Conservation (phyloP, 495 filamentous ascomycete genomes). For the Penicillium roqueforti region DNA sequence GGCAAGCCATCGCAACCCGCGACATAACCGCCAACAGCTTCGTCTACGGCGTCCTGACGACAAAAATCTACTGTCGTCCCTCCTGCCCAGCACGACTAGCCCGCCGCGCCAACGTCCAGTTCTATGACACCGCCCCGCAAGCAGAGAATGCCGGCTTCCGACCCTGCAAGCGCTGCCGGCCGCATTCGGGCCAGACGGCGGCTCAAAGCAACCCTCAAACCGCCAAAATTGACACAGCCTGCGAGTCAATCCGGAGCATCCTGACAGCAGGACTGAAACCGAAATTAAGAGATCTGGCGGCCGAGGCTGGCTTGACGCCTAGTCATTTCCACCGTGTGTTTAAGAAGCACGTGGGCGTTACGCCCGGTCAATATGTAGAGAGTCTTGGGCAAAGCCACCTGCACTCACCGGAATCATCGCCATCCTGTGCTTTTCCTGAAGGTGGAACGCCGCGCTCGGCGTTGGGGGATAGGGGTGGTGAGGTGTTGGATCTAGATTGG, state of each 20-base stretch:
- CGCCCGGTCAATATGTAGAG: conserved; percentile 52
- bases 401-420: conserved; percentile 5
- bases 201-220: conserved; percentile 39
- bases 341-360: conserved; percentile 55
- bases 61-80: conserved; percentile 61
- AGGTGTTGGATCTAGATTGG: conserved; percentile 10
- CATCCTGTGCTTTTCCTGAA: conserved; percentile 11
- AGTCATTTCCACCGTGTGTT: conserved; percentile 63
- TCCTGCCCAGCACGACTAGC: conserved; percentile 58
- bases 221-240: conserved; percentile 43
- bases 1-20: conserved; percentile 53
- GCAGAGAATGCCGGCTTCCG: conserved; percentile 56
- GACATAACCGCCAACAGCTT: conserved; percentile 49
- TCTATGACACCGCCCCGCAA: conserved; percentile 51
- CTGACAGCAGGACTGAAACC: conserved; percentile 32
- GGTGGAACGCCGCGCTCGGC: conserved; percentile 11
- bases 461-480: not conserved
- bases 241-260: conserved; percentile 28
- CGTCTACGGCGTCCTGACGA: conserved; percentile 60
- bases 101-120: conserved; percentile 56
- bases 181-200: conserved; percentile 36
- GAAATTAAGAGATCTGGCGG: conserved; percentile 49
- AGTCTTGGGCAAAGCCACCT: conserved; percentile 8
- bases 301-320: conserved; percentile 50
- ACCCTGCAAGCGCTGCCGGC: conserved; percentile 62